These are phyloP conservation scores for Polytrichum commune DNA, from an alignment of 225 moss, liverwort and hornwort species.

Conservation along the genomic window DNA sequence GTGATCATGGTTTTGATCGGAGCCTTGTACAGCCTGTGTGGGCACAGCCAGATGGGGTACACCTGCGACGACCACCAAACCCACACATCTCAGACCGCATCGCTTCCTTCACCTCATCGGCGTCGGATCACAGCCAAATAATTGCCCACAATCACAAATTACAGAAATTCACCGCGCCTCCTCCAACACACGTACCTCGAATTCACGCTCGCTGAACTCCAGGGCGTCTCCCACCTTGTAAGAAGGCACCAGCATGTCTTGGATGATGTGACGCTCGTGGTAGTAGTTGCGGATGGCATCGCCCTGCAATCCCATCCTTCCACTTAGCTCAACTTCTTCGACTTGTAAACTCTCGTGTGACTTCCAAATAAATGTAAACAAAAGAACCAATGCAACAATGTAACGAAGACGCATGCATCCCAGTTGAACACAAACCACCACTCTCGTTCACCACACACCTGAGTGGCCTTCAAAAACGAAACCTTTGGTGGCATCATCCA, in stretches of 20 bases:
- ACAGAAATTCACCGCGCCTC: no score
- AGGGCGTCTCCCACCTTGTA: conserved; percentile 84
- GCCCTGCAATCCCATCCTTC: conserved; percentile 32
- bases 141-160: no score
- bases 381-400: no score
- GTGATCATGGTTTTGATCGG: conserved; percentile 79
- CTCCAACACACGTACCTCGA: conserved; percentile 55
- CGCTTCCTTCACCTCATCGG: no score
- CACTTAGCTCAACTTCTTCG: no score
- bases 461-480: conserved; percentile 95
- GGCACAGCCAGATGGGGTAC: conserved; percentile 94
- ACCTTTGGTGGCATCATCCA: conserved; percentile 99
- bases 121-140: no score
- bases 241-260: conserved; percentile 91
- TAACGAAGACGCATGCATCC: no score
- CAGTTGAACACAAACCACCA: no score
- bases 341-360: not conserved
- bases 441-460: conserved; percentile 22
- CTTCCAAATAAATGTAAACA: not conserved
- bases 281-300: conserved; percentile 97
- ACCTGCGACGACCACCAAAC: conserved; percentile 43
- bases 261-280: conserved; percentile 96
- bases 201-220: conserved; percentile 81
- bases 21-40: conserved; percentile 89
- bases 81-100: no score